These are phyloP conservation scores for Omphalea diandra DNA, from an alignment of 441 rosid genomes.

Conservation along the genomic window DNA sequence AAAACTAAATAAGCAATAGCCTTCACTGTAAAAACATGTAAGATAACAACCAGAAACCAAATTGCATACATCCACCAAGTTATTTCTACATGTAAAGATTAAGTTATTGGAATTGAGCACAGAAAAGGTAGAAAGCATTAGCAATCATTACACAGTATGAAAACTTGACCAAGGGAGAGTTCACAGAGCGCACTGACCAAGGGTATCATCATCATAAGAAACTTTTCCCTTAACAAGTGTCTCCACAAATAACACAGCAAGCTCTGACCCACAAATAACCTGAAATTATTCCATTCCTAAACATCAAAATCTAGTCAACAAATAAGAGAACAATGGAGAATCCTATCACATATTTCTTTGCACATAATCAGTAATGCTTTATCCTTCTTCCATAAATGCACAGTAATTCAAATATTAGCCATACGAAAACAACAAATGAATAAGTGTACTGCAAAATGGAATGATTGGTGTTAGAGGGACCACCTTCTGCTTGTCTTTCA, in stretches of 20 bases:
- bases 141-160: neutral
- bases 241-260: slow-evolving; percentile 71
- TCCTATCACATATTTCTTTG: neutral
- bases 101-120: neutral
- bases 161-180: neutral
- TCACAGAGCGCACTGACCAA: slow-evolving; percentile 57
- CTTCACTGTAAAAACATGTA: slow-evolving; percentile 10
- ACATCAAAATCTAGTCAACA: neutral
- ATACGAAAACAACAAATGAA: neutral
- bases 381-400: neutral
- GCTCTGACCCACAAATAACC: slow-evolving; percentile 94
- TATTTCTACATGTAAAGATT: too few species aligned
- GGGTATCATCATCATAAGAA: slow-evolving; percentile 57
- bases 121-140: neutral
- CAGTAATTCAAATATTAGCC: neutral
- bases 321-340: slow-evolving; percentile 3
- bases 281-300: slow-evolving; percentile 33
- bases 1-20: neutral
- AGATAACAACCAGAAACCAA: slow-evolving; percentile 2
- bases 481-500: neutral
- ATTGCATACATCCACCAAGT: neutral
- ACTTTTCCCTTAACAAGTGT: slow-evolving; percentile 73
- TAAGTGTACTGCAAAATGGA: neutral
- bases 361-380: neutral
- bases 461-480: neutral